A percentile compares a stretch with the other conserved stretches of the same genome.
These are phyloP conservation scores for Lachnellula subtilissima DNA, from an alignment of 2,329 filamentous ascomycete genomes.

Conservation along the genomic window DNA sequence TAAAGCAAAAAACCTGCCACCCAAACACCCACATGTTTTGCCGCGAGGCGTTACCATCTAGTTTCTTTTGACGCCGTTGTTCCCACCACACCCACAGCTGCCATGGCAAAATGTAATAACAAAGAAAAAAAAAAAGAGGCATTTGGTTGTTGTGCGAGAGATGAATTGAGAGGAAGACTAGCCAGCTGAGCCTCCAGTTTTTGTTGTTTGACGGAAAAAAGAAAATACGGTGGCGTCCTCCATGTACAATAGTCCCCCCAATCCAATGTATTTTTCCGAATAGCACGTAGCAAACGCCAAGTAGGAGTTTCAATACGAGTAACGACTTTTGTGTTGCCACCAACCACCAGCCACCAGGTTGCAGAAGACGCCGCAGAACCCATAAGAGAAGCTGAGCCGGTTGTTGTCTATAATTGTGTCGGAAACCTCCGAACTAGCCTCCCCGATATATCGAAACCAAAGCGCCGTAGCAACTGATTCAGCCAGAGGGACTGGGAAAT, in stretches of 20 bases:
- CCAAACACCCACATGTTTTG: constrained; percentile 7
- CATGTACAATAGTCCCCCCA: neutral
- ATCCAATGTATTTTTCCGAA: neutral
- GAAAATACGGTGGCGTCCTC: neutral
- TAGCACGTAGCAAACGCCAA: neutral
- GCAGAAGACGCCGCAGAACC: too few relatives aligned
- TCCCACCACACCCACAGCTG: neutral
- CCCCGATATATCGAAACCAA: too few relatives aligned
- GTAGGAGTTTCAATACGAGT: neutral
- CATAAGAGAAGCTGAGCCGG: too few relatives aligned
- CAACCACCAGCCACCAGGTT: too few relatives aligned
- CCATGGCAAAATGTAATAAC: neutral
- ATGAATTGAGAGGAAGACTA: neutral
- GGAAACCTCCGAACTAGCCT: too few relatives aligned
- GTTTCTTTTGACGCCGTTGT: constrained; percentile 21
- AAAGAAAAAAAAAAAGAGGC: constrained; percentile 6
- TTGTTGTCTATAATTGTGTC: too few relatives aligned
- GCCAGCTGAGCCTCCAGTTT: constrained; percentile 10
- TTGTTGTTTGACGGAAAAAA: neutral
- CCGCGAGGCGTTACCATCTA: constrained; percentile 21
- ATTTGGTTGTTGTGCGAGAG: neutral
- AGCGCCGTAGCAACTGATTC: too few relatives aligned
- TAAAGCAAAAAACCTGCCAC: neutral
- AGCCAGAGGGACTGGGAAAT: too few relatives aligned
- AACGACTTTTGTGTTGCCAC: neutral